phyloP scores from a whole-genome alignment of 108 stramenopile species.

The Skeletonema potamos region DNA sequence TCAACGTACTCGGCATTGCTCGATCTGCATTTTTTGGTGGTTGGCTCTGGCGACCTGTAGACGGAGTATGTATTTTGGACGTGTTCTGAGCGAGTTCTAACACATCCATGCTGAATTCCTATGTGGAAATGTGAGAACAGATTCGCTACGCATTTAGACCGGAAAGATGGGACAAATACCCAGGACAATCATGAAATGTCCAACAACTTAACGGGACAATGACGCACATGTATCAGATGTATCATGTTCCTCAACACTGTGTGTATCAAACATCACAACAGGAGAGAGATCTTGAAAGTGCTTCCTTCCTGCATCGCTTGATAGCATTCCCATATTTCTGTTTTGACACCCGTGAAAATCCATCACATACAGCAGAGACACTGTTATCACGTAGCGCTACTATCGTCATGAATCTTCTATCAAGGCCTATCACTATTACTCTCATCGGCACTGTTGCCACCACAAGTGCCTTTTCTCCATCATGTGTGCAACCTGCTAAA shows the following conservation, averaged over 20 bases:
- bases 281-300: too few relatives aligned
- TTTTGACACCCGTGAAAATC: background rate
- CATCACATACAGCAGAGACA: background rate
- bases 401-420: constrained; percentile 10
- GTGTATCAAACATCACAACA: too few relatives aligned
- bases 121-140: background rate
- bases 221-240: too few relatives aligned
- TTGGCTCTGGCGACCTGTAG: background rate
- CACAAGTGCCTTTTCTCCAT: background rate
- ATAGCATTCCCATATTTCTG: background rate
- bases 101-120: background rate
- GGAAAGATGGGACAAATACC: background rate
- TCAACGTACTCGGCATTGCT: background rate
- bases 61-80: too few relatives aligned
- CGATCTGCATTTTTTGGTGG: background rate
- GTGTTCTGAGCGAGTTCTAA: background rate
- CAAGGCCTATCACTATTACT: constrained; percentile 10
- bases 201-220: too few relatives aligned
- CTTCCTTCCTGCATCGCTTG: too few relatives aligned
- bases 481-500: constrained; percentile 9
- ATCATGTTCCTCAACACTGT: too few relatives aligned
- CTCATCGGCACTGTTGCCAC: constrained; percentile 13
- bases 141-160: too few relatives aligned
- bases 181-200: background rate
- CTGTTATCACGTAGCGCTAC: background rate